Evolutionary conservation across 225 moss, liverwort and hornwort genomes (phyloP).

Genomic region (Physcomitrellopsis africana): DNA sequence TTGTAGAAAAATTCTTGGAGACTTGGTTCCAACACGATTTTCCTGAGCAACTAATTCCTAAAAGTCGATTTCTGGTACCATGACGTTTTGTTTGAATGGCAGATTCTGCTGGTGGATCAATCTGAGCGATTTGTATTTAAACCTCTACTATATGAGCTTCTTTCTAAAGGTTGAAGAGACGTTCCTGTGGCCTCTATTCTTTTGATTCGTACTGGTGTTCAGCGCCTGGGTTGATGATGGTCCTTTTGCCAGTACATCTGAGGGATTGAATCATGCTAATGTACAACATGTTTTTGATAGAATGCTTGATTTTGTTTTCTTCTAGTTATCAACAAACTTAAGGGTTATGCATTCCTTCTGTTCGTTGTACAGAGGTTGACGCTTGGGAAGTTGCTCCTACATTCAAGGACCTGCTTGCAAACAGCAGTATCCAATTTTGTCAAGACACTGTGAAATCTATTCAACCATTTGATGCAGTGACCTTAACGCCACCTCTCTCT

Average conservation of each 20-base stretch:
- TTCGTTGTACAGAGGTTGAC: conserved; percentile 77
- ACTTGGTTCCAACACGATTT: too few relatives aligned
- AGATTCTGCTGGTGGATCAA: conserved; percentile 88
- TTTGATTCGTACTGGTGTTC: neutral
- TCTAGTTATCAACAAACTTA: neutral
- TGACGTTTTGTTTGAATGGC: conserved; percentile 32
- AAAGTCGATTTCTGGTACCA: neutral
- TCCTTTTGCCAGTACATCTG: neutral
- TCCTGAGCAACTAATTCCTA: too few relatives aligned
- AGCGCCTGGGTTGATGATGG: too few relatives aligned
- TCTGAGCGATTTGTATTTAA: conserved; percentile 95
- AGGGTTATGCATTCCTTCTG: neutral
- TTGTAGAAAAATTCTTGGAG: too few relatives aligned
- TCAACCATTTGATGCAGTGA: conserved; percentile 62
- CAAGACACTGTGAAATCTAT: conserved; percentile 78
- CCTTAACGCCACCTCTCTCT: conserved; percentile 56
- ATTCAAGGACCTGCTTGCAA: conserved; percentile 76
- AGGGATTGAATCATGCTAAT: neutral
- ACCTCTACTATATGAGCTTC: conserved; percentile 90
- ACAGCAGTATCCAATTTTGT: conserved; percentile 68
- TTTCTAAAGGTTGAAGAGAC: conserved; percentile 73
- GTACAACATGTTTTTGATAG: too few relatives aligned
- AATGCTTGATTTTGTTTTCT: neutral
- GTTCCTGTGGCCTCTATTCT: neutral
- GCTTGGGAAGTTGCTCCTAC: conserved; percentile 94